Evolutionary conservation across 345 rosid genomes (phyloP).

Genomic region (Corymbia maculata): DNA sequence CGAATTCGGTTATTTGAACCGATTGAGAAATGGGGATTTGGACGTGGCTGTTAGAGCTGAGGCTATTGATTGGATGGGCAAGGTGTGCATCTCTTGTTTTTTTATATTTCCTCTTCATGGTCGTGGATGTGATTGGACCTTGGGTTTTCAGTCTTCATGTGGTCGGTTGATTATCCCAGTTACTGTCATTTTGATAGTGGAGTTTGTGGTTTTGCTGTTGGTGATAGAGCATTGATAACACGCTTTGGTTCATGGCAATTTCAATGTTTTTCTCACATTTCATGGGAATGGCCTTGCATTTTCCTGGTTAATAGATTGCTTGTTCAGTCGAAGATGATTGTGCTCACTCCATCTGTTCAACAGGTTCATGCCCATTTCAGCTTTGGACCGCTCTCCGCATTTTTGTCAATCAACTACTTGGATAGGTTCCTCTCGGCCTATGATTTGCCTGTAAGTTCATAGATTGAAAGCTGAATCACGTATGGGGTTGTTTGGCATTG

Average conservation of each 20-base stretch:
- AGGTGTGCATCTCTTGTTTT: constrained; percentile 30
- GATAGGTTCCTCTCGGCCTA: constrained; percentile 68
- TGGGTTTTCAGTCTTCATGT: not conserved
- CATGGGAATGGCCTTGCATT: not conserved
- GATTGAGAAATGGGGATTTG: constrained; percentile 49
- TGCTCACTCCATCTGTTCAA: constrained; percentile 6
- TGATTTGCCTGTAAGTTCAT: constrained; percentile 51
- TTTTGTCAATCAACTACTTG: constrained; percentile 53
- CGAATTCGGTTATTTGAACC: constrained; percentile 30
- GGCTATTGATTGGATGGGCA: constrained; percentile 52
- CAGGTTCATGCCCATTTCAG: constrained; percentile 59
- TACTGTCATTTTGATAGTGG: not conserved
- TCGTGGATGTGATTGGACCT: not conserved
- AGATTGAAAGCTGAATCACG: not conserved
- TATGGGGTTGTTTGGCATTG: not conserved
- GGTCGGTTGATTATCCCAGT: not conserved
- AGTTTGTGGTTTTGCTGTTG: not conserved
- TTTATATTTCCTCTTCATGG: not conserved
- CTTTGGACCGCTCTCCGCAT: constrained; percentile 60
- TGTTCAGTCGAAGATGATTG: not conserved
- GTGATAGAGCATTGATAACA: not conserved
- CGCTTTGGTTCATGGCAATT: not conserved
- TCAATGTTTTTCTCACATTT: not conserved
- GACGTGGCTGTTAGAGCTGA: constrained; percentile 35
- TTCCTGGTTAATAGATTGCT: not conserved